phyloP scores from a whole-genome alignment of 495 filamentous ascomycete genomes.

The Daldinia concentrica region DNA sequence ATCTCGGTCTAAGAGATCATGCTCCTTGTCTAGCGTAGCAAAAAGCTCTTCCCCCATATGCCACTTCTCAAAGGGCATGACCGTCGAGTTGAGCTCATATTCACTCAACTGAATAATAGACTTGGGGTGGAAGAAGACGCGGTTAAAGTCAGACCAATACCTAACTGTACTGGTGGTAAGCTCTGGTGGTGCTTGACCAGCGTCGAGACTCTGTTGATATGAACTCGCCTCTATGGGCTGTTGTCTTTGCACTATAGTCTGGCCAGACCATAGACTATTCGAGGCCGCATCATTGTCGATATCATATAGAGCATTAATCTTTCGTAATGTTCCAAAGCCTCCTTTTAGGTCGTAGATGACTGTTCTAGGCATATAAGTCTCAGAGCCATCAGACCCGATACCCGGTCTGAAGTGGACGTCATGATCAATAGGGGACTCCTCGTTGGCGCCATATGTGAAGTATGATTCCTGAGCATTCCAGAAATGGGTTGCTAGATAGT shows the following conservation, averaged over 20 bases:
- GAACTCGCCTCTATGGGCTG: slow-evolving; percentile 70
- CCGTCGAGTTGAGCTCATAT: slow-evolving; percentile 77
- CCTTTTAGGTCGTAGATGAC: slow-evolving; percentile 95
- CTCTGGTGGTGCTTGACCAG: slow-evolving; percentile 66
- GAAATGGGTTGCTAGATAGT: slow-evolving; percentile 96
- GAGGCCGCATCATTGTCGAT: slow-evolving; percentile 60
- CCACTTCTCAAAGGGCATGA: slow-evolving; percentile 88
- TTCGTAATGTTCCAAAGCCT: slow-evolving; percentile 86
- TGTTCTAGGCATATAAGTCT: slow-evolving; percentile 91
- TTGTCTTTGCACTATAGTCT: slow-evolving; percentile 72
- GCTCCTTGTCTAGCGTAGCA: slow-evolving; percentile 78
- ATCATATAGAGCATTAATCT: slow-evolving; percentile 90
- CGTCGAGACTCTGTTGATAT: slow-evolving; percentile 82
- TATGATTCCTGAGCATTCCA: slow-evolving; percentile 99
- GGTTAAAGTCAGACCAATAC: slow-evolving; percentile 96
- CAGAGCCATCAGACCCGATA: slow-evolving; percentile 80
- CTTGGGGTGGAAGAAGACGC: slow-evolving; percentile 89
- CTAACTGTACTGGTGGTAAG: slow-evolving; percentile 77
- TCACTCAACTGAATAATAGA: slow-evolving; percentile 90
- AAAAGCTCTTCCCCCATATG: slow-evolving; percentile 85
- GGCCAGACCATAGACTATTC: slow-evolving; percentile 73
- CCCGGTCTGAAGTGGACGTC: slow-evolving; percentile 91
- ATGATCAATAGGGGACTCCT: slow-evolving; percentile 81
- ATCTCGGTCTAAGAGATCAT: slow-evolving; percentile 89
- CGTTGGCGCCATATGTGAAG: slow-evolving; percentile 82